Base-by-base conservation (phyloP, 108 stramenopile genomes). In the Fragilaria radians region DNA sequence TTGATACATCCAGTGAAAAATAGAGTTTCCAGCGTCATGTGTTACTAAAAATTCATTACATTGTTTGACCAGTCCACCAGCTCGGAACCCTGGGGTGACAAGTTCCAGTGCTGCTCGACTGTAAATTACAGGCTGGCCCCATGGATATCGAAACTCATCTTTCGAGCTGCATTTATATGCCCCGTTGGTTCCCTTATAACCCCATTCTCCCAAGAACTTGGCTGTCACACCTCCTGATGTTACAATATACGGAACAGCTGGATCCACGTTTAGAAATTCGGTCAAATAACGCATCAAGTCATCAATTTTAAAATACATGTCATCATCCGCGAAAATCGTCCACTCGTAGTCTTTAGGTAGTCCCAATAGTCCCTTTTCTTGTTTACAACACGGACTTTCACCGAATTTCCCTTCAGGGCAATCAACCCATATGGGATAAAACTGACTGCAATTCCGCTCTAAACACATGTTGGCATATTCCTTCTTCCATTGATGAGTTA, bases 381-480 rank as follows among this genome's bases (percentile, higher is more conserved):
- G 64, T 50, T 71, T 71, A 50, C 70, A 71, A 31, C 70, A 71
- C 18, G 70, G 64, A 30, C 61, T 57, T 65, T 65, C 70, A 32
- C 63, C 64, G n/a, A 23, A 65, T 42, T 23, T 61, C 11, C 63
- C 63, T 52, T 71, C 70, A 22, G 70, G 64, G 47, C 70, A 71
- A 34, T 71, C 65, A 29, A 65, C 64, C 34, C 46, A 71, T 0
- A 71, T 59, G 11, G 70, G 70, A 26, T 55, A 52, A 30, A 71
- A 63, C 22, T 53, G 62, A 28, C 24, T 25, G 50, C 50, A 51
- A 21, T 51, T 42, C 7, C 14, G 36, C 11, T 42, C 36, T 11
- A 7, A 14, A 51, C 50, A 51, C 23, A 51, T 7, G 5, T 21
- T 21, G 5, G 7, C 7, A 51, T 51, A 51, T 51, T 9, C 50